These are phyloP conservation scores for Ballota nigra DNA, from an alignment of 257 asterid species.

Conservation along the genomic window DNA sequence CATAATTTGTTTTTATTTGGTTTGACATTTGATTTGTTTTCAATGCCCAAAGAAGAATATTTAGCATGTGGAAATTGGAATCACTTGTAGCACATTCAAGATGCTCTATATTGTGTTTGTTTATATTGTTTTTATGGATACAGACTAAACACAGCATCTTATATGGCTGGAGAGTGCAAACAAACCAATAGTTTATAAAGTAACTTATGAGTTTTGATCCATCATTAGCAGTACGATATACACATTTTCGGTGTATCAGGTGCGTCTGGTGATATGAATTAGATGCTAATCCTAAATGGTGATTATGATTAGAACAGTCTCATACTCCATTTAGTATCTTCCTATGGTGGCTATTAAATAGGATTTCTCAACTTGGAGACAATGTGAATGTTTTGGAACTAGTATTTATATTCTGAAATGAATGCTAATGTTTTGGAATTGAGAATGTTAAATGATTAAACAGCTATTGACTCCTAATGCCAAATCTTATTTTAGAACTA, in stretches of 20 bases:
- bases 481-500: not conserved
- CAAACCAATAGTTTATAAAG: not conserved
- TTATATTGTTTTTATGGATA: not conserved
- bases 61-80: not conserved
- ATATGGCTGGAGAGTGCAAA: not conserved
- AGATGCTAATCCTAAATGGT: not conserved
- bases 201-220: not conserved
- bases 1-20: not conserved
- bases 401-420: slow-evolving; percentile 5
- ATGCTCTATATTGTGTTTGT: slow-evolving; percentile 8
- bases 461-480: not conserved
- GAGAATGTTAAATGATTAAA: too few relatives aligned
- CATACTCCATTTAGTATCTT: not conserved
- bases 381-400: not conserved
- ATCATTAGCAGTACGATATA: not conserved
- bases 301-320: not conserved
- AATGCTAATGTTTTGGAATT: not conserved
- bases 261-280: slow-evolving; percentile 14
- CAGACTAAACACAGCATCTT: not conserved
- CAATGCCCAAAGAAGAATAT: slow-evolving; percentile 18
- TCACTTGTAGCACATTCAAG: slow-evolving; percentile 10
- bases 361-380: not conserved
- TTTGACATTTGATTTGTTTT: not conserved
- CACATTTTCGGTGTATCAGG: not conserved
- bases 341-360: not conserved